Evolutionary conservation across 108 stramenopile species (phyloP), one percentile per base, ranked within the genome.

Genomic region (Nannochloropsis salina): DNA sequence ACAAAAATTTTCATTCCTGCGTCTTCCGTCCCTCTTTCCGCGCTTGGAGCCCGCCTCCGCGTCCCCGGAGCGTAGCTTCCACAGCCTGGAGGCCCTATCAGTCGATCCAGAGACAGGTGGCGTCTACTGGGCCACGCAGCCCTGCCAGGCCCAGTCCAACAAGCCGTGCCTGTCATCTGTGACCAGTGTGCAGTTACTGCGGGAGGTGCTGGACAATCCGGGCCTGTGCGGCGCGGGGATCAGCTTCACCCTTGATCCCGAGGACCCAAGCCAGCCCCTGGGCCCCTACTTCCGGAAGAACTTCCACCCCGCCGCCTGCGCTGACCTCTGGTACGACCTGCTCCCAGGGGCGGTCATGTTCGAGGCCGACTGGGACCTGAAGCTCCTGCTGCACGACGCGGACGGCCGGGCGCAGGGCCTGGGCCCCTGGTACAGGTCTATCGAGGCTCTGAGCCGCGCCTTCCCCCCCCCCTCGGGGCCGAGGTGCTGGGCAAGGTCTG

Each of bases 241-340:
- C 61, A n/a, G 61, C 20, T 74, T 74, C 61, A n/a, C 61, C 8
- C 61, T 74, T 6, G 61, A 74, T 6, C 61, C 61, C n/a, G 61
- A 74, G 20, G 61, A 74, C 61, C 61, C 61, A 4, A n/a, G 20
- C 20, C 61, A n/a, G 61, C 61, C 61, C 61, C 8, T 4, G 15
- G 61, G 61, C 61, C 61, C 61, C n/a, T 74, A 74, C 61, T 74
- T 74, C n/a, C 61, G 61, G 20, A 74, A 74, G 61, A 74, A 74
- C n/a, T 74, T 74, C 61, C 61, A n/a, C 61, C 61, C 61, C 6
- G 20, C 61, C 15, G n/a, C 61, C 15, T 74, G 61, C n/a, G 61
- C 61, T 74, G 61, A 74, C 61, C 6, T 74, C 20, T 74, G 61
- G 61, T 74, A 15, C n/a, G 61, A 74, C n/a, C n/a, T 74, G n/a